Conservation (phyloP, 495 filamentous ascomycete species). For the Penicillium daleae region DNA sequence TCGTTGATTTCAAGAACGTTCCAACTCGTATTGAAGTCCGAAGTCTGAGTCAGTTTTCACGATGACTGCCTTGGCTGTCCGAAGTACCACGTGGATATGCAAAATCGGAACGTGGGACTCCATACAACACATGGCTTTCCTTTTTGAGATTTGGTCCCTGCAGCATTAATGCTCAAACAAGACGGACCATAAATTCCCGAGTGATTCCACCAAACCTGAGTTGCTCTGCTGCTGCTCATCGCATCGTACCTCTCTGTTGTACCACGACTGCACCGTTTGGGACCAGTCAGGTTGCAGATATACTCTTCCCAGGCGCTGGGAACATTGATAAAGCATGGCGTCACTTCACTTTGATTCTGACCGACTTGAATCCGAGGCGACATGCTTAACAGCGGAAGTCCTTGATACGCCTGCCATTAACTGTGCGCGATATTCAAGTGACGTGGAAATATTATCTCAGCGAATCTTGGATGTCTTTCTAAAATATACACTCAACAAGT, state of each 20-base stretch:
- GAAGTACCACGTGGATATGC: background rate
- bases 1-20: no score
- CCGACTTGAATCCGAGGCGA: background rate
- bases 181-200: background rate
- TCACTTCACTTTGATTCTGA: slow-evolving; percentile 5
- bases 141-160: background rate
- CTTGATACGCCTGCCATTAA: slow-evolving; percentile 1
- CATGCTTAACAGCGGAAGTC: background rate
- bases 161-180: background rate
- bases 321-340: slow-evolving; percentile 4
- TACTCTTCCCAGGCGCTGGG: slow-evolving; percentile 3
- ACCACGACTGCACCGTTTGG: background rate
- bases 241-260: slow-evolving; percentile 4
- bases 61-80: background rate
- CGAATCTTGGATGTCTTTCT: slow-evolving; percentile 14
- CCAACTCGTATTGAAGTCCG: background rate
- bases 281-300: background rate
- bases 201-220: background rate
- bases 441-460: slow-evolving; percentile 1
- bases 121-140: slow-evolving; percentile 1
- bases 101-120: background rate
- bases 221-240: slow-evolving; percentile 6
- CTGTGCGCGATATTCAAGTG: background rate
- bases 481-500: slow-evolving; percentile 14
- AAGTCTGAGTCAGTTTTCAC: background rate